Evolutionary conservation across 768 basidiomycete species (phyloP).

Genomic region (Hygrophorus russula): DNA sequence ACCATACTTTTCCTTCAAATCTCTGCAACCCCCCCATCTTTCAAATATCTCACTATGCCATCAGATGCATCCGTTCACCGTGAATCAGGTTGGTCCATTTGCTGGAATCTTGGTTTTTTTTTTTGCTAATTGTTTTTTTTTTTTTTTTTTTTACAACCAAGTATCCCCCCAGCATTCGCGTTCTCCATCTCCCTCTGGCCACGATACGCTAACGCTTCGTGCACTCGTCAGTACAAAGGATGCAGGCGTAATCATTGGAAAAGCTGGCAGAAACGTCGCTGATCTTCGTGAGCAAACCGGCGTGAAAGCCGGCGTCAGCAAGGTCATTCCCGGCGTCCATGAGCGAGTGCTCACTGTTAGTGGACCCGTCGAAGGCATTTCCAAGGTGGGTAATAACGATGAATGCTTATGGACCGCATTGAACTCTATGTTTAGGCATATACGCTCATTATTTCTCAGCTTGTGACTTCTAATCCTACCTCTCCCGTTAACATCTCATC

Average conservation of each 20-base stretch:
- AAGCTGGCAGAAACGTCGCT: conserved; percentile 94
- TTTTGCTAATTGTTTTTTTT: conserved; percentile 11
- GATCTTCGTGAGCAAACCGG: conserved; percentile 91
- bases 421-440: conserved; percentile 54
- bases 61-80: conserved; percentile 47
- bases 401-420: conserved; percentile 6
- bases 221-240: conserved; percentile 96
- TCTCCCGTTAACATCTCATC: conserved; percentile 59
- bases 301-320: conserved; percentile 98
- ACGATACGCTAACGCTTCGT: conserved; percentile 76
- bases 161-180: conserved; percentile 58
- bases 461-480: conserved; percentile 72
- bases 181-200: conserved; percentile 54
- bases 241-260: conserved; percentile 95
- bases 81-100: conserved; percentile 37
- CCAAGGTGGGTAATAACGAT: conserved; percentile 48
- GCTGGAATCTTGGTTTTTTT: conserved; percentile 9
- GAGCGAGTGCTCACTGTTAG: conserved; percentile 95
- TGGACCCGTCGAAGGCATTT: conserved; percentile 85
- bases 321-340: conserved; percentile 95
- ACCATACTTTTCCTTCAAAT: conserved; percentile 16
- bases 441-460: conserved; percentile 86
- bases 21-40: conserved; percentile 16
- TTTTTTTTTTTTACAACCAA: conserved; percentile 18
- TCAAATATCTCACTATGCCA: conserved; percentile 39